Evolutionary conservation across 805 yeast species (phyloP).

Genomic region (Candida germanica): DNA sequence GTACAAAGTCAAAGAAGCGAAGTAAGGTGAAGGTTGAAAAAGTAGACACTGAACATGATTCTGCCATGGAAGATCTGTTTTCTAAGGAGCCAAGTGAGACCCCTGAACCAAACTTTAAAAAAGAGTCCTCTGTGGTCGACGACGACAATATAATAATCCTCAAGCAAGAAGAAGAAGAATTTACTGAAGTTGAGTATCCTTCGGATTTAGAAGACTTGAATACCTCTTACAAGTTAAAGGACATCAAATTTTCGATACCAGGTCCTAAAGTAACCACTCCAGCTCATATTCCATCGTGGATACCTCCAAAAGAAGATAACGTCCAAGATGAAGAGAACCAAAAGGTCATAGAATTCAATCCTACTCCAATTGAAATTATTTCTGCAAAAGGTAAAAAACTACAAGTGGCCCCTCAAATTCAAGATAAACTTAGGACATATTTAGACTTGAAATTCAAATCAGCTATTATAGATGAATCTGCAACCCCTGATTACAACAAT

Average conservation of each 20-base stretch:
- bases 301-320: slow-evolving; percentile 23
- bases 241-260: slow-evolving; percentile 30
- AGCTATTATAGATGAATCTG: slow-evolving; percentile 38
- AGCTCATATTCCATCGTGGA: slow-evolving; percentile 43
- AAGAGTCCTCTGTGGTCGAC: background rate
- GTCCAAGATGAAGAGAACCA: slow-evolving; percentile 14
- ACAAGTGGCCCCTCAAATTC: slow-evolving; percentile 25
- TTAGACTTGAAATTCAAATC: slow-evolving; percentile 27
- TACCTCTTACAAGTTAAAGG: slow-evolving; percentile 19
- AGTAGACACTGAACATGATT: slow-evolving; percentile 1
- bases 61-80: background rate
- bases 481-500: slow-evolving; percentile 25
- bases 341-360: slow-evolving; percentile 21
- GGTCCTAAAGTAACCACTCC: slow-evolving; percentile 41
- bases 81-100: background rate
- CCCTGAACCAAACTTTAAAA: background rate
- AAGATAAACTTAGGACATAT: slow-evolving; percentile 23
- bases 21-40: slow-evolving; percentile 5
- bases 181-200: slow-evolving; percentile 14
- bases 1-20: slow-evolving; percentile 3
- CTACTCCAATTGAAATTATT: slow-evolving; percentile 25
- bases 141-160: slow-evolving; percentile 2
- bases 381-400: slow-evolving; percentile 11
- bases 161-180: slow-evolving; percentile 8
- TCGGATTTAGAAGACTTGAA: slow-evolving; percentile 10